Evolutionary conservation across 768 basidiomycete species (phyloP).

Genomic region (Trametes maxima): DNA sequence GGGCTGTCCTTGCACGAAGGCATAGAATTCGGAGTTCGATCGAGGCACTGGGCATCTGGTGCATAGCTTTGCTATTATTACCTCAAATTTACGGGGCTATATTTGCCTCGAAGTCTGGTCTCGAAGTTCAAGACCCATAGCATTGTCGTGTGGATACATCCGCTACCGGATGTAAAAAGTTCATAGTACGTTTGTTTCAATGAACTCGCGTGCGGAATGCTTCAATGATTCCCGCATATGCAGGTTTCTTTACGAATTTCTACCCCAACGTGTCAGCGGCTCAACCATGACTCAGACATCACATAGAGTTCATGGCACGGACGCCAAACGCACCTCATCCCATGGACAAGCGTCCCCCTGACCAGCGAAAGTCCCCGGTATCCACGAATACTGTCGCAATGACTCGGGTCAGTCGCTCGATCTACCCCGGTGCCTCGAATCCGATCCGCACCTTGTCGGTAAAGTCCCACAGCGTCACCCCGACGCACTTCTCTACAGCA

Average conservation of each 20-base stretch:
- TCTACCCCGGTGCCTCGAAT: neutral
- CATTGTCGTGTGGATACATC: too few species aligned
- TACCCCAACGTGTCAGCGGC: neutral
- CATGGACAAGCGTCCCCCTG: slow-evolving; percentile 34
- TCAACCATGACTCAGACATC: neutral
- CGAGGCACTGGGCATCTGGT: too few species aligned
- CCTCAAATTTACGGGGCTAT: too few species aligned
- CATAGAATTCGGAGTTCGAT: too few species aligned
- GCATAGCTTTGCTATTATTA: too few species aligned
- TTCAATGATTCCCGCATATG: slow-evolving; percentile 29
- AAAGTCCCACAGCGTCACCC: slow-evolving; percentile 45
- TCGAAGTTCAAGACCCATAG: too few species aligned
- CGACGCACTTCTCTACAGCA: slow-evolving; percentile 37
- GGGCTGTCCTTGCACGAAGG: too few species aligned
- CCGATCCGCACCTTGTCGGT: slow-evolving; percentile 35
- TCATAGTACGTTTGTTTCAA: neutral
- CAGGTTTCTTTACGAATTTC: slow-evolving; percentile 27
- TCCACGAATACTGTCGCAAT: slow-evolving; percentile 36
- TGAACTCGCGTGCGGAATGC: slow-evolving; percentile 15
- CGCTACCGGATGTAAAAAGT: too few species aligned
- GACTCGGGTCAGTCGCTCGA: neutral
- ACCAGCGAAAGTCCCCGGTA: slow-evolving; percentile 34
- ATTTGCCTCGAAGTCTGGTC: too few species aligned
- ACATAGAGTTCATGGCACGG: neutral
- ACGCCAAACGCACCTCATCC: slow-evolving; percentile 27